Evolutionary conservation across 1,284 basidiomycete genomes (phyloP), one percentile per base, ranked within the genome.

Genomic region (Stereum hirsutum): DNA sequence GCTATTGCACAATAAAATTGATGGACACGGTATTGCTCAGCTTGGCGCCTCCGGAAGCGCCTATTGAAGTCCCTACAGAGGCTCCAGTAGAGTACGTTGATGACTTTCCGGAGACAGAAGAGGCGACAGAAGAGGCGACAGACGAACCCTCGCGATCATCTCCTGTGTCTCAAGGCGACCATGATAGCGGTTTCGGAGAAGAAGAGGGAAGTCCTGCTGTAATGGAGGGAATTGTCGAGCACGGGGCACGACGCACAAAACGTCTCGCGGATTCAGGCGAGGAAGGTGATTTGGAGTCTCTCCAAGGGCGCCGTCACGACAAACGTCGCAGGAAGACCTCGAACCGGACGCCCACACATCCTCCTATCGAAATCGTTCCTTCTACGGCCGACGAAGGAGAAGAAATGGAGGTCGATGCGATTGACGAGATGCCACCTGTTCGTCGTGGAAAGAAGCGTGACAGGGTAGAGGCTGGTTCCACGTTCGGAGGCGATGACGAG

Each of bases 381-480:
- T 47, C 38, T 23, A 39, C 33, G 12, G 49, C 34, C 8, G 60
- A 58, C 17, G 46, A 55, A 10, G 33, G 10, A n/a, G 37, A 11
- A n/a, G 56, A 58, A 5, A 61, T 63, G 62, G 56, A 42, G n/a
- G 23, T 51, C 24, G 51, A 57, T 17, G 55, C 56, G 2, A 46
- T 52, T n/a, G 46, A 54, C 12, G 59, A 61, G 11, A 17, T 55
- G 32, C 45, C 39, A 44, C 53, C 61, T 17, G 54, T 60, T 43
- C 52, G 57, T n/a, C 72, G 83, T 49, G 85, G 85, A 23, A 82
- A 73, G 66, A 89, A 89, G 61, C 74, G 85, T 44, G 81, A 81
- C 57, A 78, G 81, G 38, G 69, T 72, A 12, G 83, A 86, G 53
- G 80, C 78, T 42, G 83, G 74, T 5, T 84, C 81, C 5, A 75